Base-by-base conservation (phyloP, 768 basidiomycete species). In the Leucocoprinus birnbaumii region DNA sequence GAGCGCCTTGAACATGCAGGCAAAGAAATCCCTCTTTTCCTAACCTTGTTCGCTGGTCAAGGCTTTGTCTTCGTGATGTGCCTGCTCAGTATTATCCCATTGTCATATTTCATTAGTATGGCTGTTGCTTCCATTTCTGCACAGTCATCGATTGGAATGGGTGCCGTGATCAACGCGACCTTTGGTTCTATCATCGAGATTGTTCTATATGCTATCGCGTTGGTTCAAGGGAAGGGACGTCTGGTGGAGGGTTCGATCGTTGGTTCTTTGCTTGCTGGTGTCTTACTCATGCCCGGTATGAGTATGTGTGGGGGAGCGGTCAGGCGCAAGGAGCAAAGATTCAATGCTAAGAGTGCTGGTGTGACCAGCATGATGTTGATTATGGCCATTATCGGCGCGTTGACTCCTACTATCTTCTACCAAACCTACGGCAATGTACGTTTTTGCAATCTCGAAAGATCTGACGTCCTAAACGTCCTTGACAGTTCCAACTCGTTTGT, bases 101-200 rank as follows among this genome's bases (percentile, higher is more conserved):
- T 99, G 18, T 94, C 91, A 7, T 99, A 99, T 76, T 99, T 99
- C 74, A 98, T 99, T 65, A 97, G 97, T 16, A 98, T 98, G 97
- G 97, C 97, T 7, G 97, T 99, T 57, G 97, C 97, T 2, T 94
- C 91, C 42, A 98, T 99, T 64, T 93, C 90, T n/a, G 97, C 97
- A 0, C 97, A 98, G 65, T 95, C 93, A 0, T 94, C 91, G 1
- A 99, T 99, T 58, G 97, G 97, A 5, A 97, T 98, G 94, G 97
- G 97, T 59, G 97, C 97, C 2, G 96, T 98, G 62, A 98, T 99
- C 77, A 99, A 99, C 67, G 97, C 97, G 1, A 94, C 94, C 1
- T 99, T 99, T 63, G 97, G 97, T 68, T 94, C 91, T n/a, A 85
- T 98, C 67, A 93, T 99, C 65, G 97, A 99, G 72, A 91, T 99